Conservation (phyloP, 2,329 filamentous ascomycete species). For the Coniochaeta sp. region DNA sequence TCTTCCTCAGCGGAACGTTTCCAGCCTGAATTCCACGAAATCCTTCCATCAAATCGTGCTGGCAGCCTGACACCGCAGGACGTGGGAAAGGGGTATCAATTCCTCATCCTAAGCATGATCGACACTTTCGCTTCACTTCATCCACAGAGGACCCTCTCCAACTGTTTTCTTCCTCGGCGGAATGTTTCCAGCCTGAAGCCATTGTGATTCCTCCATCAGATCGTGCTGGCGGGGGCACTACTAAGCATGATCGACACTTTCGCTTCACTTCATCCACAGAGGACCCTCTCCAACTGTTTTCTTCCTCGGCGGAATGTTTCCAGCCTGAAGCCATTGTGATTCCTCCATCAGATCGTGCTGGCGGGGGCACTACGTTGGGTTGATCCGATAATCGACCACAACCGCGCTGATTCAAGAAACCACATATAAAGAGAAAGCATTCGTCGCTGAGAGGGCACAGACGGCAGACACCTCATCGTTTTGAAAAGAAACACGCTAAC, state of each 20-base stretch:
- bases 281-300: neutral
- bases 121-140: neutral
- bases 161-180: neutral
- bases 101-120: neutral
- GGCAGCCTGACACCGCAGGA: too few species aligned
- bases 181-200: neutral
- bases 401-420: neutral
- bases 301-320: neutral
- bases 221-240: neutral
- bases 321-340: neutral
- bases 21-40: neutral
- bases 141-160: neutral
- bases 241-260: neutral
- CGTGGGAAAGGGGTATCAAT: neutral
- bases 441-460: neutral
- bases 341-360: neutral
- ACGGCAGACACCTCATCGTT: neutral
- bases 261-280: neutral
- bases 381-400: too few species aligned
- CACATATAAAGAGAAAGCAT: neutral
- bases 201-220: neutral
- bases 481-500: neutral
- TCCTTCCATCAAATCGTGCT: neutral
- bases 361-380: too few species aligned
- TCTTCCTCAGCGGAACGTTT: neutral